Percentiles rank a stretch among this genome's conserved stretches.
phyloP scores from a whole-genome alignment of 768 basidiomycete genomes.

The Serpula lacrymans region DNA sequence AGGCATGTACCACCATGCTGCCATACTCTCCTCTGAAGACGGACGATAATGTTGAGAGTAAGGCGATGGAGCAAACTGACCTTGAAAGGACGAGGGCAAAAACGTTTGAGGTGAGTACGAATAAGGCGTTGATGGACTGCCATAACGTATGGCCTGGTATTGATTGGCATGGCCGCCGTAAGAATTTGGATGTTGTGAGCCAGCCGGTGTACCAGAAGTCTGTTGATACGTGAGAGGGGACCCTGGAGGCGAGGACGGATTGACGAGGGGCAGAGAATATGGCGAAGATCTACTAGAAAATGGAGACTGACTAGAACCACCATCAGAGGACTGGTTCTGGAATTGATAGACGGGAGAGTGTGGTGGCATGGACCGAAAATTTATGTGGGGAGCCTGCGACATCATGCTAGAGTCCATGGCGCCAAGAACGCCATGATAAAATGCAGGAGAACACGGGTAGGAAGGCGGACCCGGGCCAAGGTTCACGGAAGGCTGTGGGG shows the following conservation, averaged over 20 bases:
- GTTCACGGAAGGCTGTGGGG: constrained; percentile 36
- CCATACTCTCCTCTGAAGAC: constrained; percentile 36
- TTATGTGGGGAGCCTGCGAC: constrained; percentile 38
- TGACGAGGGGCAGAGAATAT: constrained; percentile 7
- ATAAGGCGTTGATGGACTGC: constrained; percentile 32
- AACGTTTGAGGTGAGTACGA: constrained; percentile 35
- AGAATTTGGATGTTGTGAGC: constrained; percentile 12
- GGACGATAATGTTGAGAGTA: constrained; percentile 34
- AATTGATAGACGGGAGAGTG: constrained; percentile 36
- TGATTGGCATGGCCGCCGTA: constrained; percentile 16
- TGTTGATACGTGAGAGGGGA: constrained; percentile 20
- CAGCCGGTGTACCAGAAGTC: constrained; percentile 18
- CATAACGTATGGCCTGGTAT: constrained; percentile 15
- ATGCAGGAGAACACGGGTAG: constrained; percentile 30
- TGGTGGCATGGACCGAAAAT: constrained; percentile 35
- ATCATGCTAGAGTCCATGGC: constrained; percentile 36
- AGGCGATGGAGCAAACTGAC: constrained; percentile 35
- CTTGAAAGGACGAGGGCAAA: constrained; percentile 34
- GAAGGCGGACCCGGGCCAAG: constrained; percentile 23
- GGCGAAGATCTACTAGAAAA: constrained; percentile 14
- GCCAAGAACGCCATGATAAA: constrained; percentile 32
- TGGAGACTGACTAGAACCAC: constrained; percentile 24
- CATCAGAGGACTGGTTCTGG: constrained; percentile 32
- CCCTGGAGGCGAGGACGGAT: constrained; percentile 18
- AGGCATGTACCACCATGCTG: constrained; percentile 54